Conservation (phyloP, 2,329 filamentous ascomycete genomes). For the Exophiala aquamarina region DNA sequence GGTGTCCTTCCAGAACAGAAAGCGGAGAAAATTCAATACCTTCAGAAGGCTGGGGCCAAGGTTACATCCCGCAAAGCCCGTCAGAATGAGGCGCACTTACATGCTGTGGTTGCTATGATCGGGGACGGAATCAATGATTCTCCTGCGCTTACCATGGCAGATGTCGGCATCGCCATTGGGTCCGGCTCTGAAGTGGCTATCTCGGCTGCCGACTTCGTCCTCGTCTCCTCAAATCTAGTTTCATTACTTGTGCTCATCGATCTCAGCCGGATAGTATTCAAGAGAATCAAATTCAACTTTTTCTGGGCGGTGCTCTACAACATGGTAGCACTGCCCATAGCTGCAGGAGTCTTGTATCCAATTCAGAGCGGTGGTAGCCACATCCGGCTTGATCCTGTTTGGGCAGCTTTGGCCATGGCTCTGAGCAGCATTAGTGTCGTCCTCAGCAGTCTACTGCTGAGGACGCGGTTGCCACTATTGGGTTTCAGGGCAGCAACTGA, state of each 20-base stretch:
- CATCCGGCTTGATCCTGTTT: constrained; percentile 53
- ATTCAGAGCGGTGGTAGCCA: constrained; percentile 37
- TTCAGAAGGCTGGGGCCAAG: constrained; percentile 32
- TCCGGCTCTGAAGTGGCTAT: constrained; percentile 81
- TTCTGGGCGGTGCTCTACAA: constrained; percentile 85
- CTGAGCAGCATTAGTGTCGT: constrained; percentile 88
- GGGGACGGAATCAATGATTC: constrained; percentile 88
- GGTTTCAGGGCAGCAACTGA: constrained; percentile 33
- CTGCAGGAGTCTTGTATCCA: constrained; percentile 75
- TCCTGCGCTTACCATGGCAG: constrained; percentile 76
- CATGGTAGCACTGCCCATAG: constrained; percentile 72
- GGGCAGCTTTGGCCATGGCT: constrained; percentile 91
- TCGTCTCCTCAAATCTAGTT: constrained; percentile 70
- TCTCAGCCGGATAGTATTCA: constrained; percentile 70
- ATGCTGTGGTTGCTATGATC: constrained; percentile 70
- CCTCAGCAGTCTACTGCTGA: constrained; percentile 72
- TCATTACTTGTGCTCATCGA: constrained; percentile 73
- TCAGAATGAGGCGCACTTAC: constrained; percentile 37
- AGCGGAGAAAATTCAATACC: constrained; percentile 42
- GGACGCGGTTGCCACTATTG: constrained; percentile 34
- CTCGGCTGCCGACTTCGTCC: constrained; percentile 76
- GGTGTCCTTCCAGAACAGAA: constrained; percentile 85
- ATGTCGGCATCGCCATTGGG: constrained; percentile 80
- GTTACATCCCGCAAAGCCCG: constrained; percentile 48
- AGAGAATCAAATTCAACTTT: constrained; percentile 81